phyloP scores from a whole-genome alignment of 176 grass and related monocot genomes.

The Aegilops bicornis region DNA sequence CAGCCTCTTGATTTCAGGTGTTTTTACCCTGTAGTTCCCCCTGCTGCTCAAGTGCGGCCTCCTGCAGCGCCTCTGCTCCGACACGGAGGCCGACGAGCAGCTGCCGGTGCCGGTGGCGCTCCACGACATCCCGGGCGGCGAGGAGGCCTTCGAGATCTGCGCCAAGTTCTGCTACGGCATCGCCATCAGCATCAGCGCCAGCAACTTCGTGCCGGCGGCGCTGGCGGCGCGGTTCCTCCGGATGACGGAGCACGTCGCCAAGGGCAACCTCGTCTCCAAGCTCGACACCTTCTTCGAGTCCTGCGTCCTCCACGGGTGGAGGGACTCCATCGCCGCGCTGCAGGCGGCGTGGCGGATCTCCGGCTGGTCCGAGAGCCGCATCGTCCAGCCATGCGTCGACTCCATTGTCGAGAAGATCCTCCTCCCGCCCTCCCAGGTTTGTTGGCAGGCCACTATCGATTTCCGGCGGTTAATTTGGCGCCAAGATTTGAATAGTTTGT shows the following conservation, averaged over 20 bases:
- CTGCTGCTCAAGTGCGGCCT: slow-evolving; percentile 95
- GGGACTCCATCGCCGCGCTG: slow-evolving; percentile 63
- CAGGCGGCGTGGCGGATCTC: slow-evolving; percentile 61
- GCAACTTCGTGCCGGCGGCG: slow-evolving; percentile 60
- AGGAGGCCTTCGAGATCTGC: slow-evolving; percentile 86
- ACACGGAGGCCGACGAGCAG: slow-evolving; percentile 47
- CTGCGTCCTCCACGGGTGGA: slow-evolving; percentile 82
- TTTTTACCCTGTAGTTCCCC: slow-evolving; percentile 96
- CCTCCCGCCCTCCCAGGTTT: slow-evolving; percentile 55
- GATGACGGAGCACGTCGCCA: slow-evolving; percentile 82
- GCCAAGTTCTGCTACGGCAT: slow-evolving; percentile 98
- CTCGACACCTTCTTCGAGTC: slow-evolving; percentile 78
- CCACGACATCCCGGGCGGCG: slow-evolving; percentile 74
- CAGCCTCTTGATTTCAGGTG: slow-evolving; percentile 90
- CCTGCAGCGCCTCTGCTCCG: slow-evolving; percentile 72
- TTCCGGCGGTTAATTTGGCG: neutral
- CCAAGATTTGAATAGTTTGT: neutral
- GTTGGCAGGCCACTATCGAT: neutral
- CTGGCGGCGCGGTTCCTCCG: slow-evolving; percentile 75
- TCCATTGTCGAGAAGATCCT: slow-evolving; percentile 90
- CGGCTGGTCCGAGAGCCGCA: slow-evolving; percentile 80
- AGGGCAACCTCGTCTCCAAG: slow-evolving; percentile 75
- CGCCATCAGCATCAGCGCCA: slow-evolving; percentile 73
- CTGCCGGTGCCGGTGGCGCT: slow-evolving; percentile 50
- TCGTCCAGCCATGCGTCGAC: slow-evolving; percentile 83